Percentiles rank a stretch among this genome's conserved stretches.
phyloP scores from a whole-genome alignment of 164 flowering plant genomes.

The Aristolochia californica region DNA sequence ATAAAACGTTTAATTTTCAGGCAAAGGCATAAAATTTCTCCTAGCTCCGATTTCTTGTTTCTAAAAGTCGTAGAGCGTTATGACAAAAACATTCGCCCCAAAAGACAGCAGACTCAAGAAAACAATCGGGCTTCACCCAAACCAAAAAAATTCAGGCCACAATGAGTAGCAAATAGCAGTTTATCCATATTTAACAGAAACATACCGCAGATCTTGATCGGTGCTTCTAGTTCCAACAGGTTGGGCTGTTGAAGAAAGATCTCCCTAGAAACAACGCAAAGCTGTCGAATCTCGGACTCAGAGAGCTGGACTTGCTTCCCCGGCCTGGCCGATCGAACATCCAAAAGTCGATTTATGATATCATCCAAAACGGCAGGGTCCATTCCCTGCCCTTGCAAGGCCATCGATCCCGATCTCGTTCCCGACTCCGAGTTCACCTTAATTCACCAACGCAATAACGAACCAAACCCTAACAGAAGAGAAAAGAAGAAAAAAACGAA shows the following conservation, averaged over 20 bases:
- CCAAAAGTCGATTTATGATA: conserved; percentile 36
- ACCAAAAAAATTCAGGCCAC: no score
- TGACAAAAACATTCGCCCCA: no score
- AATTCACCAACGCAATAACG: no score
- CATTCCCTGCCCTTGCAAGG: conserved; percentile 28
- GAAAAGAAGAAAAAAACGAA: not conserved
- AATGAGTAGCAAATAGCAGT: no score
- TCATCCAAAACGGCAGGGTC: conserved; percentile 37
- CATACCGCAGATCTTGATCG: conserved; percentile 54
- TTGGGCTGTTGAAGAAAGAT: conserved; percentile 42
- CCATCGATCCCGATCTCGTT: conserved; percentile 10
- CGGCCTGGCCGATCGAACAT: conserved; percentile 33
- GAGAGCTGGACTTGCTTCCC: conserved; percentile 44
- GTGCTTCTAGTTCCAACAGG: conserved; percentile 48
- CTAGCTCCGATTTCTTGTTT: no score
- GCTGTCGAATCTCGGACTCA: conserved; percentile 40
- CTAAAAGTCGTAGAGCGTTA: no score
- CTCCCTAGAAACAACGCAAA: conserved; percentile 28
- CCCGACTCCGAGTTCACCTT: not conserved
- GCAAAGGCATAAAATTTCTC: no score
- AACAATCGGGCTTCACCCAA: no score
- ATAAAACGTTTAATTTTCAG: no score
- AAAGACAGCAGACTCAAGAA: no score
- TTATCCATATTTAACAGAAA: not conserved
- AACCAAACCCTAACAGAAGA: no score